Base-by-base conservation (phyloP, 164 flowering plant genomes). In the Berberis vulgaris region DNA sequence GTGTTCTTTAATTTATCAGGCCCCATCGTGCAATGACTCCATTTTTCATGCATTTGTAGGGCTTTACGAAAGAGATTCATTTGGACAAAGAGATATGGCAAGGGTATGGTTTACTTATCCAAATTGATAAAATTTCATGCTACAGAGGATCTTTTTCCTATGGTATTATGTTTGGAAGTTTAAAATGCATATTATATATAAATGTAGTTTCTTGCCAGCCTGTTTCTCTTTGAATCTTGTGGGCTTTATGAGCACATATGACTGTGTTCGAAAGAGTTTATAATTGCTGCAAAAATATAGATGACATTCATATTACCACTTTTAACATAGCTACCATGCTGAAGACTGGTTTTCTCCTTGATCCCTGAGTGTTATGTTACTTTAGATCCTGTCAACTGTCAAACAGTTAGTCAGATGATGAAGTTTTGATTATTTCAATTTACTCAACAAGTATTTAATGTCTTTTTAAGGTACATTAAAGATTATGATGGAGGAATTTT, bases 401-500 rank as follows among this genome's bases (percentile, higher is more conserved):
- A 7, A 52, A 1, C 13, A 7, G 3, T 7, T 3, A 52, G n/a
- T 52, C 54, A 7, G 54, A 10, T 4, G 10, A 10, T 52, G 11
- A 10, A 12, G 2, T 52, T 11, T 52, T 7, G 54, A 10, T 52
- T 11, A 41, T 57, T 26, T 9, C 11, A 5, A 39, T 26, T n/a
- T 13, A 12, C 13, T 38, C 6, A 38, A 57, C 43, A 41, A 57
- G 60, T 57, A 5, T 38, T n/a, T 5, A 45, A 45, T 57, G 8
- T n/a, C 8, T 41, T 52, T 67, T 74, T 59, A 76, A 94, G 99
- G 72, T 95, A 86, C 71, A 95, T 95, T 58, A 95, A 95, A 72
- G 97, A 95, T 65, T 95, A 95, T 75, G 99, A 95, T 80, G 99
- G 99, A 55, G 99, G 93, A 57, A 82, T 86, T 46, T 94, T 95